Evolutionary conservation across 352 stramenopile species (phyloP).

Genomic region (Vaucheria bursata): DNA sequence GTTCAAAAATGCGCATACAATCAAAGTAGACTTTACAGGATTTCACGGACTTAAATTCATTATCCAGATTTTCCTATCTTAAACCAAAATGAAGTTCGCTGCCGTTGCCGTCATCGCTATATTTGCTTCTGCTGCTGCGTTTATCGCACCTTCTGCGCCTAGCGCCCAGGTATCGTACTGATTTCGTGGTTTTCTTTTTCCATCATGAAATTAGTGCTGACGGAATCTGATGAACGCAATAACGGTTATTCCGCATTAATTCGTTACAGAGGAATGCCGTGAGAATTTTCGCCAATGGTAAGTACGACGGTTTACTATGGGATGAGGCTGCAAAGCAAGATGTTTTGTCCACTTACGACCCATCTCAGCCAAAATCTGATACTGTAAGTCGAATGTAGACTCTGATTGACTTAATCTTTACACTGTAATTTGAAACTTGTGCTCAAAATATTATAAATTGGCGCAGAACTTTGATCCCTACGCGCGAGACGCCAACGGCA

Average conservation of each 20-base stretch:
- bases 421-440: no score
- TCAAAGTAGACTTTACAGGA: no score
- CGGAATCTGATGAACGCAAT: no score
- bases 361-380: slow-evolving; percentile 24
- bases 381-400: no score
- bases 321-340: slow-evolving; percentile 40
- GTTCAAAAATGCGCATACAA: no score
- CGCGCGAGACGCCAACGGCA: slow-evolving; percentile 13
- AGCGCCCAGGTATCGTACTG: neutral
- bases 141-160: slow-evolving; percentile 15
- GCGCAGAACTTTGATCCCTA: slow-evolving; percentile 35
- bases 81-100: slow-evolving; percentile 42
- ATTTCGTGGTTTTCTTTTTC: no score
- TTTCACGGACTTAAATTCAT: no score
- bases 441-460: no score
- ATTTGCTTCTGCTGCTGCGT: slow-evolving; percentile 8
- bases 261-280: neutral
- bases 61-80: no score
- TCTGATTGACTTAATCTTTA: no score
- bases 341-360: slow-evolving; percentile 27
- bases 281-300: slow-evolving; percentile 5
- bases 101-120: slow-evolving; percentile 10
- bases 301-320: slow-evolving; percentile 42
- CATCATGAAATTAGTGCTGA: no score
- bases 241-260: no score